A percentile compares a stretch with the other conserved stretches of the same genome.
phyloP scores from a whole-genome alignment of 441 rosid genomes.

The Corymbia calophylla region DNA sequence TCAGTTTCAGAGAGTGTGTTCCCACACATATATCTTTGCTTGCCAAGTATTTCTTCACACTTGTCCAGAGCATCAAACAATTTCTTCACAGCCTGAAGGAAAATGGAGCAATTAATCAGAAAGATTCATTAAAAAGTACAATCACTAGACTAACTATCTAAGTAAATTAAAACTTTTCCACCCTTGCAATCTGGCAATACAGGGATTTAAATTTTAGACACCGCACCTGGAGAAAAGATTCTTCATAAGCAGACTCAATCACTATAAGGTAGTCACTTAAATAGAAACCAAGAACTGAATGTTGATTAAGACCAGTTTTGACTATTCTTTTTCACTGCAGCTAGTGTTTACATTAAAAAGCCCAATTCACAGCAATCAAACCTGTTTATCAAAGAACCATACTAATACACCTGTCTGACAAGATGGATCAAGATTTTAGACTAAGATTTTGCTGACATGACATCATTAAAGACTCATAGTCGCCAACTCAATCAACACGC shows the following conservation, averaged over 20 bases:
- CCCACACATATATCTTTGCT: slow-evolving; percentile 72
- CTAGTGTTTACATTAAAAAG: background rate
- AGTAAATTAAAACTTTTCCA: background rate
- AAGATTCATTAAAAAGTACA: background rate
- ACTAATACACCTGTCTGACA: background rate
- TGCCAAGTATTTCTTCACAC: slow-evolving; percentile 69
- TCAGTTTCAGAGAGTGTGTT: slow-evolving; percentile 63
- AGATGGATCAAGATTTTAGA: background rate
- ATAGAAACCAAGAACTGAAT: background rate
- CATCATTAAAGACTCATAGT: background rate
- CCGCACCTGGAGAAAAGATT: background rate
- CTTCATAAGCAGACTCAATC: background rate
- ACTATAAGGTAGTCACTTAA: background rate
- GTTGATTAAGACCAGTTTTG: background rate
- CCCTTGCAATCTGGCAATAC: background rate
- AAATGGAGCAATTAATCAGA: background rate
- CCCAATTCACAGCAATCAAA: background rate
- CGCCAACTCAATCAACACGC: background rate
- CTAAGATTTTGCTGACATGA: background rate
- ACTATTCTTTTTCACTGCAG: background rate
- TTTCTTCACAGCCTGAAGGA: slow-evolving; percentile 52
- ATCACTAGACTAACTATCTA: background rate
- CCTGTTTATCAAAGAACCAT: background rate
- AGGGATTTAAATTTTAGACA: background rate
- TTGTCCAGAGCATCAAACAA: slow-evolving; percentile 69